Evolutionary conservation across 495 filamentous ascomycete species (phyloP).

Genomic region (Articulospora tetracladia): DNA sequence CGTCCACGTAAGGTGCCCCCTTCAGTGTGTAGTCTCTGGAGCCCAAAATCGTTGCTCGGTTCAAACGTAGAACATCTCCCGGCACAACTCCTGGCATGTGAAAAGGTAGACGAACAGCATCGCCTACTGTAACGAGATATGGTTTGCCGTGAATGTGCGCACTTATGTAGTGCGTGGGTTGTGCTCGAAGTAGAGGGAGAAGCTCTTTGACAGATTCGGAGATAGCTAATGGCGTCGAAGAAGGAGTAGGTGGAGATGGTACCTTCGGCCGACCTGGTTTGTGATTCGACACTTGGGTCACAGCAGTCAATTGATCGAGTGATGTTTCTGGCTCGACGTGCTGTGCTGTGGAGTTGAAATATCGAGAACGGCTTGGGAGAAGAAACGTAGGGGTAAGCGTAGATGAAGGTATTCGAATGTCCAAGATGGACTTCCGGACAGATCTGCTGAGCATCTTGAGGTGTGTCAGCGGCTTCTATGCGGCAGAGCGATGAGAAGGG

Average conservation of each 20-base stretch:
- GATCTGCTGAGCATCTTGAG: constrained; percentile 25
- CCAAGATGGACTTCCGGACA: constrained; percentile 18
- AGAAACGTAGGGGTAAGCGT: constrained; percentile 35
- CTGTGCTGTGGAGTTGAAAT: constrained; percentile 25
- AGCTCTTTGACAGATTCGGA: constrained; percentile 57
- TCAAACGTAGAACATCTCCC: constrained; percentile 81
- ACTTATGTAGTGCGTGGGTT: constrained; percentile 81
- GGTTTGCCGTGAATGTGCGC: constrained; percentile 81
- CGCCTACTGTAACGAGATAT: constrained; percentile 87
- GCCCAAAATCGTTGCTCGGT: constrained; percentile 73
- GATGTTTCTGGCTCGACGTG: constrained; percentile 23
- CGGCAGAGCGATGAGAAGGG: not conserved
- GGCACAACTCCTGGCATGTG: constrained; percentile 77
- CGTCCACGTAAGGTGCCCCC: constrained; percentile 73
- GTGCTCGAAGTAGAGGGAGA: constrained; percentile 73
- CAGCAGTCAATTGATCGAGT: not conserved
- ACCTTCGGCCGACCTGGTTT: not conserved
- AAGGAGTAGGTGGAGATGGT: constrained; percentile 13
- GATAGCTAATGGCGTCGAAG: constrained; percentile 33
- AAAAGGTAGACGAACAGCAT: constrained; percentile 91
- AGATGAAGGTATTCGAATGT: constrained; percentile 26
- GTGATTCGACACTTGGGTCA: not conserved
- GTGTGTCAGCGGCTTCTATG: not conserved
- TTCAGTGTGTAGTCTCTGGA: constrained; percentile 88
- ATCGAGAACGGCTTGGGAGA: constrained; percentile 27